These are phyloP conservation scores for Suillus cothurnatus DNA, from an alignment of 768 basidiomycete species.

Conservation along the genomic window DNA sequence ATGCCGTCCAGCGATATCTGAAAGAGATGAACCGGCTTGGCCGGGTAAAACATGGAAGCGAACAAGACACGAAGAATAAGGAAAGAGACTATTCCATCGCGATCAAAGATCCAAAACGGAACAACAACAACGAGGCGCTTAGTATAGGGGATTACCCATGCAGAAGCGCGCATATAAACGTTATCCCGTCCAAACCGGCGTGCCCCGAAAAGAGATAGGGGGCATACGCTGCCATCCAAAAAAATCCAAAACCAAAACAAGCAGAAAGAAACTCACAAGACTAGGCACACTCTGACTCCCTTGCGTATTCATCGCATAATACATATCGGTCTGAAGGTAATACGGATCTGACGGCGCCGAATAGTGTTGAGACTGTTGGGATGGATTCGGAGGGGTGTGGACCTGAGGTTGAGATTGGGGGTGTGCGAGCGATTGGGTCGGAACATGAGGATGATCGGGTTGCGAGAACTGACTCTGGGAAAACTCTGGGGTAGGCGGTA, in stretches of 20 bases:
- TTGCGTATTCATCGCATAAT: slow-evolving; percentile 16
- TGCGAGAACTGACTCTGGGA: slow-evolving; percentile 24
- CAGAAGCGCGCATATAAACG: neutral
- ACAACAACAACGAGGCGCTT: neutral
- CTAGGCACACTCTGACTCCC: slow-evolving; percentile 24
- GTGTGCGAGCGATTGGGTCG: slow-evolving; percentile 4
- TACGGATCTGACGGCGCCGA: neutral
- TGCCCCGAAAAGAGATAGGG: neutral
- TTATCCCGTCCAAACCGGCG: neutral
- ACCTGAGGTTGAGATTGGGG: slow-evolving; percentile 2
- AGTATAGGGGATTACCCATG: neutral
- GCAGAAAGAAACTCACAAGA: slow-evolving; percentile 21
- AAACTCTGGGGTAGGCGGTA: slow-evolving; percentile 21
- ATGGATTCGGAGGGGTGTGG: neutral
- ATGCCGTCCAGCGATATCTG: slow-evolving; percentile 6
- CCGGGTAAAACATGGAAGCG: neutral
- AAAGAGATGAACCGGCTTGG: neutral
- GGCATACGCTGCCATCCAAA: neutral
- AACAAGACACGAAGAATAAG: neutral
- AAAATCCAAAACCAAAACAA: neutral
- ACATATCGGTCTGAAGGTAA: slow-evolving; percentile 5
- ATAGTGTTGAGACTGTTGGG: neutral
- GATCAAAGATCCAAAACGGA: neutral
- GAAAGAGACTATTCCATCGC: neutral
- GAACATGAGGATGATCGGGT: slow-evolving; percentile 4